Evolutionary conservation across 768 basidiomycete species (phyloP).

Genomic region (Calocera cornea): DNA sequence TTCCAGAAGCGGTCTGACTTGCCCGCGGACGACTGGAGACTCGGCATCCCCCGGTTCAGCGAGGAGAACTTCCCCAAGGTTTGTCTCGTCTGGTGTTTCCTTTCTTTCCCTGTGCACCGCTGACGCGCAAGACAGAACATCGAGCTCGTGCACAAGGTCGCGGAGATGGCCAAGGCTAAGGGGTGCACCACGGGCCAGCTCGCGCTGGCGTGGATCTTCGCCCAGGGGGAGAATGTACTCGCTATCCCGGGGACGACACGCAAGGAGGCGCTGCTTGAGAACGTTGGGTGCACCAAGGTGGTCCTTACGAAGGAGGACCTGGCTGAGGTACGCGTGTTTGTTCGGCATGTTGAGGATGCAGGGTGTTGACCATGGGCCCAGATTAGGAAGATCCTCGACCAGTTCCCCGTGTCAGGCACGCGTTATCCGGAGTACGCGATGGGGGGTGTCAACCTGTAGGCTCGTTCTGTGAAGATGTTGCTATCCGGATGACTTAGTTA

Average conservation of each 20-base stretch:
- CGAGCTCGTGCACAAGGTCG: constrained; percentile 12
- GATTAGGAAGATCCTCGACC: constrained; percentile 15
- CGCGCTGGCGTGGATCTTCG: constrained; percentile 18
- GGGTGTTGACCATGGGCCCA: constrained; percentile 7
- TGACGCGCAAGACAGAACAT: constrained; percentile 7
- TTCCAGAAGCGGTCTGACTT: background rate
- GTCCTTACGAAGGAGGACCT: constrained; percentile 19
- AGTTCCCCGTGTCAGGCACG: constrained; percentile 13
- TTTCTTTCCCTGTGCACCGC: background rate
- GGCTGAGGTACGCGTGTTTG: background rate
- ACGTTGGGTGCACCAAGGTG: constrained; percentile 18
- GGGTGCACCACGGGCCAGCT: constrained; percentile 15
- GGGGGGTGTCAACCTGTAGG: background rate
- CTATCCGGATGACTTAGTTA: too few relatives aligned
- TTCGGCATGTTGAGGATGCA: background rate
- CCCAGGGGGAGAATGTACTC: constrained; percentile 15
- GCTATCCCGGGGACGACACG: constrained; percentile 16
- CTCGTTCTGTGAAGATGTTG: too few relatives aligned
- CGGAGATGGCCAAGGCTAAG: constrained; percentile 13
- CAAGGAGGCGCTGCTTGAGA: constrained; percentile 19
- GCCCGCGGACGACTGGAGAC: background rate
- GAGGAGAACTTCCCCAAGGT: constrained; percentile 13
- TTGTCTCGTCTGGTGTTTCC: too few relatives aligned
- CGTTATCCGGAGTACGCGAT: constrained; percentile 7
- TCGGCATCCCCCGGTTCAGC: constrained; percentile 1